Evolutionary conservation across 495 filamentous ascomycete genomes (phyloP).

Genomic region (Schizothecium vesticola): DNA sequence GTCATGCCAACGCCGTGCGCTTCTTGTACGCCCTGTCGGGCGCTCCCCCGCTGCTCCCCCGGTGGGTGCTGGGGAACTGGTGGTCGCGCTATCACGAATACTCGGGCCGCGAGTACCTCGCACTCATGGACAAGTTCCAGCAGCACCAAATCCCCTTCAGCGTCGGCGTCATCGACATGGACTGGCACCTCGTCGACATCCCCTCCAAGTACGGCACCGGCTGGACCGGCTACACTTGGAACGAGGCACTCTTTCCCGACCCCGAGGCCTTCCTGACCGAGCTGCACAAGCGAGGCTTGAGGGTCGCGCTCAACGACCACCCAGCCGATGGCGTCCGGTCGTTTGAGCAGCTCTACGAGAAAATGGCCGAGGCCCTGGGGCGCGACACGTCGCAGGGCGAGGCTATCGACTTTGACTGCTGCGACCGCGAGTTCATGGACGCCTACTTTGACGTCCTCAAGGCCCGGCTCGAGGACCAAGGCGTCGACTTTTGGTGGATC

Average conservation of each 20-base stretch:
- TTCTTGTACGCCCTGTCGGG: constrained; percentile 53
- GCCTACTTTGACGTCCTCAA: constrained; percentile 55
- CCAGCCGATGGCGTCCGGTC: constrained; percentile 49
- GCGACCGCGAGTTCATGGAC: constrained; percentile 46
- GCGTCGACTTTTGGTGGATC: constrained; percentile 57
- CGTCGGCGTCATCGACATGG: constrained; percentile 57
- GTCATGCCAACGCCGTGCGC: constrained; percentile 49
- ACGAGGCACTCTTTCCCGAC: constrained; percentile 49
- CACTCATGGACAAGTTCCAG: constrained; percentile 47
- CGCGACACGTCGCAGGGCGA: constrained; percentile 40
- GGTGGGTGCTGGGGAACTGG: constrained; percentile 58
- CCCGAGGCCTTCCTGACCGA: constrained; percentile 39
- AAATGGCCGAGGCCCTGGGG: constrained; percentile 43
- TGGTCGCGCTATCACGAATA: constrained; percentile 58
- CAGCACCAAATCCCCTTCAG: constrained; percentile 45
- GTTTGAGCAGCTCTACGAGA: constrained; percentile 48
- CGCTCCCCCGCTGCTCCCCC: constrained; percentile 49
- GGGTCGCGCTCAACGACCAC: constrained; percentile 52
- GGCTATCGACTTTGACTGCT: constrained; percentile 52
- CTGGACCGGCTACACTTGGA: constrained; percentile 62
- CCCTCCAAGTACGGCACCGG: constrained; percentile 34
- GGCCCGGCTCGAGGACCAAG: constrained; percentile 43
- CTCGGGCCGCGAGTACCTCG: constrained; percentile 44
- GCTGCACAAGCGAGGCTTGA: constrained; percentile 41
- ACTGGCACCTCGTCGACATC: constrained; percentile 51